A percentile compares a stretch with the other conserved stretches of the same genome.
phyloP scores from a whole-genome alignment of 2,329 filamentous ascomycete genomes.

The Exophiala sideris region DNA sequence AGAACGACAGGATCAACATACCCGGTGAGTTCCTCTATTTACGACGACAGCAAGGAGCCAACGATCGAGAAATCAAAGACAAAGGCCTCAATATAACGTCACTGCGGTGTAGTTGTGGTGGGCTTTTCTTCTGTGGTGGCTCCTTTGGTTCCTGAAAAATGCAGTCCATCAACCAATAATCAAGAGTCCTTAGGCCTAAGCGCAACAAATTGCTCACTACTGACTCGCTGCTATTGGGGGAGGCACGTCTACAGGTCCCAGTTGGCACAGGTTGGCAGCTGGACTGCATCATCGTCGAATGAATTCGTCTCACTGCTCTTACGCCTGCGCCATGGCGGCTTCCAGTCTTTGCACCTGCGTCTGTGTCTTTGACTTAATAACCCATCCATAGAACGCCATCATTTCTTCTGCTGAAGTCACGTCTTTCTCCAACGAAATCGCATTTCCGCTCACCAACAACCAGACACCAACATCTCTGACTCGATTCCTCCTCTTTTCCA shows the following conservation, averaged over 20 bases:
- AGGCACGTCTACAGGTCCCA: background rate
- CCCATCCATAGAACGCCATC: no score
- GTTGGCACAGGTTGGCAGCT: background rate
- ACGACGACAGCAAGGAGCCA: no score
- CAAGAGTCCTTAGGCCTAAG: background rate
- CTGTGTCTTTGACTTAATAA: no score
- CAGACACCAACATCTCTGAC: background rate
- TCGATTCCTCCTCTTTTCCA: background rate
- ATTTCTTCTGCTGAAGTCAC: no score
- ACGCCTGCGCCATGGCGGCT: background rate
- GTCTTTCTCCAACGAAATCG: background rate
- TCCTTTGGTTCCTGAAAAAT: background rate
- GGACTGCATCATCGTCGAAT: background rate
- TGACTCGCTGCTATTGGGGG: background rate
- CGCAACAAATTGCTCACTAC: background rate
- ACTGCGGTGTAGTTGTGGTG: background rate
- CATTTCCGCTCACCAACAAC: conserved; percentile 1
- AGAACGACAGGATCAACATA: no score
- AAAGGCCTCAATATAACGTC: background rate
- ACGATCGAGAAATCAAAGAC: background rate
- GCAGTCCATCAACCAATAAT: background rate
- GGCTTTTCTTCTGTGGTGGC: background rate
- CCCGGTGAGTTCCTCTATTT: no score
- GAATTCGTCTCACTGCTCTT: background rate
- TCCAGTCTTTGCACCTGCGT: no score